Evolutionary conservation across 495 filamentous ascomycete genomes (phyloP).

Genomic region (Trichoderma parareesei): DNA sequence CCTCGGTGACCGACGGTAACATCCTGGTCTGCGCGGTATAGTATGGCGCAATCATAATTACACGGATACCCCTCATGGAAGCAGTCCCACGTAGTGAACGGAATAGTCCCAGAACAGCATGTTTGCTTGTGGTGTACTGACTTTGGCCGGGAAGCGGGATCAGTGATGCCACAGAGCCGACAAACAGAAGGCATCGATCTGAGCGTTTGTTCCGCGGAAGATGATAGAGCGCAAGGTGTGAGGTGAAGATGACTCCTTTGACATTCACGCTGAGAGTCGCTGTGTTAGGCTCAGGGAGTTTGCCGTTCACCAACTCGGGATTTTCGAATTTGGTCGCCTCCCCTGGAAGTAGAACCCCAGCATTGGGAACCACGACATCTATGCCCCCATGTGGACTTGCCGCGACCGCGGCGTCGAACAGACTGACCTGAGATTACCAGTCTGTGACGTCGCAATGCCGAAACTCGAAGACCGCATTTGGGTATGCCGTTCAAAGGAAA

Average conservation of each 20-base stretch:
- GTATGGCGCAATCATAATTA: conserved; percentile 57
- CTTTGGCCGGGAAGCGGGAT: conserved; percentile 36
- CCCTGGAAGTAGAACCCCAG: conserved; percentile 41
- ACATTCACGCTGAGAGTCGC: conserved; percentile 53
- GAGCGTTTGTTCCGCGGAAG: conserved; percentile 27
- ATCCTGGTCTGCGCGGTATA: conserved; percentile 57
- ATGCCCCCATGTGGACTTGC: conserved; percentile 47
- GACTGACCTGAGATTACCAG: conserved; percentile 52
- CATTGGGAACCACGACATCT: conserved; percentile 60
- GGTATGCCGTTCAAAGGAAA: conserved; percentile 26
- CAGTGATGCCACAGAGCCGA: conserved; percentile 49
- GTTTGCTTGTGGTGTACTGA: conserved; percentile 54
- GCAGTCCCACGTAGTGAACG: conserved; percentile 42
- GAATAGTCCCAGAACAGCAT: conserved; percentile 58
- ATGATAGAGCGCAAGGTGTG: conserved; percentile 54
- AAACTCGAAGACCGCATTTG: conserved; percentile 32
- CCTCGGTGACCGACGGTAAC: conserved; percentile 24
- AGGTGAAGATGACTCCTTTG: conserved; percentile 55
- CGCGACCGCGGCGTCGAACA: conserved; percentile 48
- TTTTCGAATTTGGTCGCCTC: conserved; percentile 26
- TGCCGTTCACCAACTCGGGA: conserved; percentile 26
- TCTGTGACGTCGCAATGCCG: conserved; percentile 42
- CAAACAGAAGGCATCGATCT: conserved; percentile 46
- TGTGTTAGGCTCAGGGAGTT: conserved; percentile 44
- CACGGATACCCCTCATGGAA: conserved; percentile 40